These are phyloP conservation scores for Angomonas deanei DNA, from an alignment of 208 protist species.

Conservation along the genomic window DNA sequence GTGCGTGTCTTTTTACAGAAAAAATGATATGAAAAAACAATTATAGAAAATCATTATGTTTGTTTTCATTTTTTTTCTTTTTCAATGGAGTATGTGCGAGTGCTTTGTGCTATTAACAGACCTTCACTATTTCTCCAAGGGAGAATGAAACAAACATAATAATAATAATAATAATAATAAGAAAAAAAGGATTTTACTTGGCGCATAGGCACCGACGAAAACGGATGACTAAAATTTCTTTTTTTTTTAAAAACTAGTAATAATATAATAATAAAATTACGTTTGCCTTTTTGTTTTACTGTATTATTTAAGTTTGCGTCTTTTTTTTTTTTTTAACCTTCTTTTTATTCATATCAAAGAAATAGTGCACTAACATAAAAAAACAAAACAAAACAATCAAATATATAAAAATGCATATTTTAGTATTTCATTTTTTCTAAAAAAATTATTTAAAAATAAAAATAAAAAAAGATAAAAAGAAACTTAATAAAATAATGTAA, in stretches of 20 bases:
- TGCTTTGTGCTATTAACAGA: too few species aligned
- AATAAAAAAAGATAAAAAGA: not conserved
- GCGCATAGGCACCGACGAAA: too few species aligned
- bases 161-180: too few species aligned
- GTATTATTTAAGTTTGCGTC: too few species aligned
- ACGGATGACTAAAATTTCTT: too few species aligned
- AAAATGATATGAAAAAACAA: not conserved
- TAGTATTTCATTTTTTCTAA: not conserved
- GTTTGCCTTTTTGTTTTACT: constrained; percentile 1
- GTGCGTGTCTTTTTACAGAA: not conserved
- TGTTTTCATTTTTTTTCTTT: constrained; percentile 11
- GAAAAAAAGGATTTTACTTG: too few species aligned
- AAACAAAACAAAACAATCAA: not conserved
- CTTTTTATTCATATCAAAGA: not conserved
- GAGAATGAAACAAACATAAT: too few species aligned
- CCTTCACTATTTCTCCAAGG: too few species aligned
- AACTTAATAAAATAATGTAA: not conserved
- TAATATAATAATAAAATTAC: not conserved
- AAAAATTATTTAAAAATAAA: not conserved
- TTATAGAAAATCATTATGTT: not conserved
- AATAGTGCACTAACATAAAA: not conserved
- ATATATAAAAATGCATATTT: not conserved
- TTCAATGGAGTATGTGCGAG: too few species aligned
- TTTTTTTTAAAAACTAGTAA: too few species aligned
- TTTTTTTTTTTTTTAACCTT: constrained; percentile 3